Conservation (phyloP, 805 yeast genomes). For the Myxozyma vanderwaltii region DNA sequence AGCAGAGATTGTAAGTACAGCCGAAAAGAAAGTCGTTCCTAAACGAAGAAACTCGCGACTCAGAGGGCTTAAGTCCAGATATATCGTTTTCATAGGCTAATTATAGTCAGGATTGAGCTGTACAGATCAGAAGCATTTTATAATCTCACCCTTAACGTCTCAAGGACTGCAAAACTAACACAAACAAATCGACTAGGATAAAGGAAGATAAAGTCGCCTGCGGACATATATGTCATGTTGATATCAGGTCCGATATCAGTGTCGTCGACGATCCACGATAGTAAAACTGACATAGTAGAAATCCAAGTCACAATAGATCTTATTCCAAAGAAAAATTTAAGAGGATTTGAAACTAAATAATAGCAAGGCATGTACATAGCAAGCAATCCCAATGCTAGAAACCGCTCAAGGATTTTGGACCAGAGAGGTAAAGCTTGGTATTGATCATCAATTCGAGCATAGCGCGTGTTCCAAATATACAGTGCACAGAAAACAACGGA, state of each 20-base stretch:
- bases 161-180: conserved; percentile 8
- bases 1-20: conserved; percentile 16
- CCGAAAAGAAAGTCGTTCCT: conserved; percentile 5
- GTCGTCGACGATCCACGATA: conserved; percentile 19
- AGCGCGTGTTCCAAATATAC: conserved; percentile 21
- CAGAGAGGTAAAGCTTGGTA: conserved; percentile 17
- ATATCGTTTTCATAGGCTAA: conserved; percentile 15
- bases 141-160: conserved; percentile 7
- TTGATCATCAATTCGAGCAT: conserved; percentile 5
- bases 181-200: conserved; percentile 18
- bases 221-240: conserved; percentile 19
- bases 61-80: conserved; percentile 1
- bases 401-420: conserved; percentile 15
- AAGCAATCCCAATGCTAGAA: conserved; percentile 7
- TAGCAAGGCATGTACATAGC: conserved; percentile 7
- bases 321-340: neutral
- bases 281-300: conserved; percentile 7
- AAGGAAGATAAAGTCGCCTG: conserved; percentile 14
- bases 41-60: conserved; percentile 3
- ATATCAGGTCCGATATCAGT: conserved; percentile 14
- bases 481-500: conserved; percentile 1
- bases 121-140: neutral
- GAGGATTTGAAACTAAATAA: neutral
- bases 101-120: neutral
- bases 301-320: conserved; percentile 6